Evolutionary conservation across 2,329 filamentous ascomycete species (phyloP), one percentile per base, ranked within the genome.

Genomic region (Colletotrichum sp.): DNA sequence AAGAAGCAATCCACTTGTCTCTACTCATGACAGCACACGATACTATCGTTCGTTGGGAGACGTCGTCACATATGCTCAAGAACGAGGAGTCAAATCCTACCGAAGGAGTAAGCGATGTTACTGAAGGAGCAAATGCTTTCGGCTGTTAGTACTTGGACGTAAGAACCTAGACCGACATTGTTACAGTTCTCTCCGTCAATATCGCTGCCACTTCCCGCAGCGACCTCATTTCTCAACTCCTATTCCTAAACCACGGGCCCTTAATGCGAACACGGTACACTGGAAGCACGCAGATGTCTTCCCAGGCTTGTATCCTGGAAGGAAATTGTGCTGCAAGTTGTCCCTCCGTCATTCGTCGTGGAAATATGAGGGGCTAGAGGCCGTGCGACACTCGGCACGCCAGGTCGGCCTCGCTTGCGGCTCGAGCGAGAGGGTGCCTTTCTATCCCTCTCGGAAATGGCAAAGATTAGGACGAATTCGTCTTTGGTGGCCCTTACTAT

Each of bases 241-340:
- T 43, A 43, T 43, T 43, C 7, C 36, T 18, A 5, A 18, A n/a
- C 9, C 18, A 43, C 38, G 38, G 38, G 18, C 38, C 38, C 18
- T n/a, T 48, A 3, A 12, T 3, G 1, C 38, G 9, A 4, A 48
- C 1, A 48, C 3, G 18, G 2, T 43, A 3, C 1, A 43, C n/a
- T 3, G 6, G 38, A n/a, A n/a, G 18, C 38, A 10, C 18, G 38
- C 16, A 3, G 2, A n/a, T n/a, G 8, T 43, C 4, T 43, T 43
- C 38, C 18, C 18, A 43, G 9, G 4, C 8, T 10, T n/a, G 2
- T 43, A 5, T 3, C 1, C 16, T 43, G 38, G 38, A 43, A 43
- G 38, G 18, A 24, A 24, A 24, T 24, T 24, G 21, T 24, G 21
- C 21, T 24, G 21, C 21, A 24, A 24, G 21, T 24, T 24, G 21